Evolutionary conservation across 1,284 basidiomycete species (phyloP).

Genomic region (Thelephora terrestris): DNA sequence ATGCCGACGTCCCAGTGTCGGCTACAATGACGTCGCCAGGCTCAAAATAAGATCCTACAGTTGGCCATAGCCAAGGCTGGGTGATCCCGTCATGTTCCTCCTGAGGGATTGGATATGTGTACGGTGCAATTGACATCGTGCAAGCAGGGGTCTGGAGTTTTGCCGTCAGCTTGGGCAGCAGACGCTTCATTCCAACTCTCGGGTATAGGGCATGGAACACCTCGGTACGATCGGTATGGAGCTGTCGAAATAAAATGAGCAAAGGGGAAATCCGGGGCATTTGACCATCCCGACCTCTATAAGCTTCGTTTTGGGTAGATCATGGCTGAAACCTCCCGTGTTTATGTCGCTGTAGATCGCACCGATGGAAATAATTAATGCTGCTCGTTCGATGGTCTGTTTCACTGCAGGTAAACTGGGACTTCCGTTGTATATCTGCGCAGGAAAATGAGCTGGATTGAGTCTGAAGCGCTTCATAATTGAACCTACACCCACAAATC

Average conservation of each 20-base stretch:
- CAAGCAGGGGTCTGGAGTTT: constrained; percentile 34
- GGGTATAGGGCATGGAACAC: constrained; percentile 56
- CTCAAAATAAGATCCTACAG: constrained; percentile 69
- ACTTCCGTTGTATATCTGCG: constrained; percentile 75
- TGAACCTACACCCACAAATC: constrained; percentile 78
- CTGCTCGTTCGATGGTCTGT: constrained; percentile 72
- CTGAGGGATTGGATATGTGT: constrained; percentile 35
- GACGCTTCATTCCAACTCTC: constrained; percentile 60
- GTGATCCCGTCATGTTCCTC: constrained; percentile 45
- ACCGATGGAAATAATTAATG: constrained; percentile 80
- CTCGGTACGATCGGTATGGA: constrained; percentile 76
- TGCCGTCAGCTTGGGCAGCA: constrained; percentile 52
- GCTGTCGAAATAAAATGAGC: constrained; percentile 26
- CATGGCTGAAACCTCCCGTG: constrained; percentile 75
- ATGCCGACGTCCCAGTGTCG: constrained; percentile 59
- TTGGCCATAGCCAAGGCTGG: constrained; percentile 83
- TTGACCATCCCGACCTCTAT: constrained; percentile 42
- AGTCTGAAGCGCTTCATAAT: constrained; percentile 4
- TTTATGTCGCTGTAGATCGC: constrained; percentile 85
- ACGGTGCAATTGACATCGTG: constrained; percentile 40
- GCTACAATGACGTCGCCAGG: constrained; percentile 72
- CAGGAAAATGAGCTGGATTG: constrained; percentile 2
- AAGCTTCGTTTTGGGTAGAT: constrained; percentile 47
- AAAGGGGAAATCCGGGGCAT: neutral
- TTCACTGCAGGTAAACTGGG: constrained; percentile 65